These are phyloP conservation scores for Ilex asprella DNA, from an alignment of 257 asterid genomes.

Conservation along the genomic window DNA sequence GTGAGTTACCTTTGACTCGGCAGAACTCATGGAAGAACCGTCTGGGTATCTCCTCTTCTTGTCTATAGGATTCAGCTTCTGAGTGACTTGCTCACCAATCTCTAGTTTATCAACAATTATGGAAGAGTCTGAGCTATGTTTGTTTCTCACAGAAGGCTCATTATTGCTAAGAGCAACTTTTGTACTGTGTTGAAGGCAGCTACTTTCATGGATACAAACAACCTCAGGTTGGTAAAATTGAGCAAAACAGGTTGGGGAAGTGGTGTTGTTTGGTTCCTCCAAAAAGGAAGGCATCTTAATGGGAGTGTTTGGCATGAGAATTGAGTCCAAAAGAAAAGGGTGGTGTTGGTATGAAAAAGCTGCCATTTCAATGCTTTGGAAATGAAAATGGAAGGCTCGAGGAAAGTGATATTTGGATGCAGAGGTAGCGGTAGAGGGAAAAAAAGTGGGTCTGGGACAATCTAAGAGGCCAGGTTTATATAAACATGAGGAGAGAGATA, in stretches of 20 bases:
- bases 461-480: constrained; percentile 37
- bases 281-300: constrained; percentile 16
- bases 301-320: constrained; percentile 22
- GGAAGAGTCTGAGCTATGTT: constrained; percentile 38
- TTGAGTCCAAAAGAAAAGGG: constrained; percentile 24
- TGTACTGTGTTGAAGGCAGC: constrained; percentile 22
- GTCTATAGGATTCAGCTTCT: constrained; percentile 9
- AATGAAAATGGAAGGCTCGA: constrained; percentile 6
- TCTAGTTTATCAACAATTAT: constrained; percentile 35
- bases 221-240: constrained; percentile 29
- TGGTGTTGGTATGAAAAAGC: constrained; percentile 32
- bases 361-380: constrained; percentile 29
- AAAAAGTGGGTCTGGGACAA: constrained; percentile 30
- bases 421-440: constrained; percentile 5
- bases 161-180: constrained; percentile 15
- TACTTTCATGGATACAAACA: constrained; percentile 11
- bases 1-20: constrained; percentile 49
- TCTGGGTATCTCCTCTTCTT: constrained; percentile 46
- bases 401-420: constrained; percentile 27
- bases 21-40: constrained; percentile 29
- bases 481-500: constrained; percentile 18
- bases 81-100: constrained; percentile 19
- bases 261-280: constrained; percentile 28
- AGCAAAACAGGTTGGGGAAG: constrained; percentile 5
- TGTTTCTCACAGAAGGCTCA: constrained; percentile 24